Evolutionary conservation across 78 protist genomes (phyloP).

Genomic region (Pigoraptor vietnamica): DNA sequence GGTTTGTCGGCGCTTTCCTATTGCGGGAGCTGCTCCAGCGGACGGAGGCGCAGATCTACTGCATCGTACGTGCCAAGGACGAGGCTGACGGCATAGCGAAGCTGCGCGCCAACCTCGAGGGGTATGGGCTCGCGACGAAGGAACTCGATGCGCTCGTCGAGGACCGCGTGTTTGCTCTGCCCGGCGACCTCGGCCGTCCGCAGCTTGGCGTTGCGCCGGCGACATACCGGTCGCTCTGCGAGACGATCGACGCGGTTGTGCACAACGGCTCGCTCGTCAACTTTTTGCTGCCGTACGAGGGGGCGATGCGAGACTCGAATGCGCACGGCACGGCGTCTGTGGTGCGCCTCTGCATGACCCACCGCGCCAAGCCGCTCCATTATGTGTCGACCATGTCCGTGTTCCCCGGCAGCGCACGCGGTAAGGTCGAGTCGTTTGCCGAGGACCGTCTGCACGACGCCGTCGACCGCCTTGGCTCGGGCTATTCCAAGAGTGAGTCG

Average conservation of each 20-base stretch:
- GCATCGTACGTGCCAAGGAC: slow-evolving; percentile 2
- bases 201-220: background rate
- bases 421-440: background rate
- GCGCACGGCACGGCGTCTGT: background rate
- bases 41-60: slow-evolving; percentile 2
- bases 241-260: background rate
- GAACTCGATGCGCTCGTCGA: background rate
- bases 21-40: background rate
- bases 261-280: background rate
- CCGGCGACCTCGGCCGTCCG: background rate
- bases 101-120: background rate
- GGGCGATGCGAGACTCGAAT: background rate
- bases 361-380: background rate
- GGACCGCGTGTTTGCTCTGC: background rate
- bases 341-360: background rate
- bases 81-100: background rate
- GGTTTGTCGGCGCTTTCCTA: slow-evolving; percentile 13
- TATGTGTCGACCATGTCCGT: background rate
- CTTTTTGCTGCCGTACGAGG: background rate
- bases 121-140: background rate
- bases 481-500: background rate
- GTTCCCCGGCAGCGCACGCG: background rate
- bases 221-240: background rate
- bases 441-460: background rate
- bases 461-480: background rate